These are phyloP conservation scores for Leccinum pellstonianum DNA, from an alignment of 768 basidiomycete genomes.

Conservation along the genomic window DNA sequence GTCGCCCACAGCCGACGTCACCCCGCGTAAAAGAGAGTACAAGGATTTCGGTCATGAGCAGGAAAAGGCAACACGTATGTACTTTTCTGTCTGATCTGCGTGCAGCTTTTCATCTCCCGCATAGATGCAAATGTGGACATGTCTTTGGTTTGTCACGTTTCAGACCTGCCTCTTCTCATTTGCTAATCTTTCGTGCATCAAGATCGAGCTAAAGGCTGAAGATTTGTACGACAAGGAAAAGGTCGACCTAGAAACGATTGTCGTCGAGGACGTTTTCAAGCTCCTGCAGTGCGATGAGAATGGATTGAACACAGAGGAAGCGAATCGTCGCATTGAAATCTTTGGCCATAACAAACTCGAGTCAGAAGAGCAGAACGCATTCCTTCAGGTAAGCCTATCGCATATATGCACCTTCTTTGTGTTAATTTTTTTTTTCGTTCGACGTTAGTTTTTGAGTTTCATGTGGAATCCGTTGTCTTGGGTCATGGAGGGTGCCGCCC, in stretches of 20 bases:
- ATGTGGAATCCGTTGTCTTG: slow-evolving; percentile 99
- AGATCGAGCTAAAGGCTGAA: slow-evolving; percentile 89
- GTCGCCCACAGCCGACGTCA: slow-evolving; percentile 32
- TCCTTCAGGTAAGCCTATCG: slow-evolving; percentile 67
- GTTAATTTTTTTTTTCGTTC: background rate
- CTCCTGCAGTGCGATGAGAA: slow-evolving; percentile 87
- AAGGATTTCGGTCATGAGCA: slow-evolving; percentile 81
- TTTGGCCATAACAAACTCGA: slow-evolving; percentile 98
- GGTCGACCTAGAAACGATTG: slow-evolving; percentile 96
- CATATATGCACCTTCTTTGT: background rate
- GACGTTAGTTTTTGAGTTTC: slow-evolving; percentile 78
- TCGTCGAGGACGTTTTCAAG: slow-evolving; percentile 95
- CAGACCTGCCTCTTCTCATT: background rate
- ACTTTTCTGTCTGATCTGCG: background rate
- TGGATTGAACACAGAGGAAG: slow-evolving; percentile 77
- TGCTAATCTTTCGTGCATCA: background rate
- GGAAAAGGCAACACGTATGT: slow-evolving; percentile 66
- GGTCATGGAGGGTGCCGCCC: slow-evolving; percentile 98
- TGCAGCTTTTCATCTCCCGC: slow-evolving; percentile 3
- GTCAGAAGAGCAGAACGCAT: slow-evolving; percentile 83
- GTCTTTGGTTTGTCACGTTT: slow-evolving; percentile 52
- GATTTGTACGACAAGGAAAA: slow-evolving; percentile 98
- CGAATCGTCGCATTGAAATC: slow-evolving; percentile 78
- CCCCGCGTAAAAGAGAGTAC: slow-evolving; percentile 76
- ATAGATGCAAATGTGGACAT: slow-evolving; percentile 87